Evolutionary conservation across 805 yeast species (phyloP).

Genomic region (Lachancea cidri): DNA sequence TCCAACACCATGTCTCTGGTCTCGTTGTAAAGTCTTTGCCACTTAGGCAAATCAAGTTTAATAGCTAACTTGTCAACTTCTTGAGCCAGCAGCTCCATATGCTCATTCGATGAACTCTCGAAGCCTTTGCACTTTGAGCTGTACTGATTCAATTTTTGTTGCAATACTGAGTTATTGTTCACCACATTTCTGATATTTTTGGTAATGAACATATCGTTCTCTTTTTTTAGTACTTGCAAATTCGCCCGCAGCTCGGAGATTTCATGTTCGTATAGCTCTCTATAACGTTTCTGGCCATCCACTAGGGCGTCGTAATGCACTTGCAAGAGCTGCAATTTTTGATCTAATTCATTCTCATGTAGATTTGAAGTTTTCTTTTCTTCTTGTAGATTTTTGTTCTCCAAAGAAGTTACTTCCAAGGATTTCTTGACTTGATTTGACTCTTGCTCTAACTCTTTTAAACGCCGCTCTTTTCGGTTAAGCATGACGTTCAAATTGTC

Average conservation of each 20-base stretch:
- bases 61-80: conserved; percentile 10
- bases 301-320: conserved; percentile 23
- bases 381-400: conserved; percentile 5
- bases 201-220: conserved; percentile 2
- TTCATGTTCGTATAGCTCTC: conserved; percentile 21
- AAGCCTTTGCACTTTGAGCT: conserved; percentile 9
- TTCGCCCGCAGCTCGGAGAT: conserved; percentile 10
- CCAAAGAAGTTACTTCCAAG: conserved; percentile 6
- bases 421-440: conserved; percentile 10
- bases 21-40: conserved; percentile 17
- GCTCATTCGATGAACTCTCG: conserved; percentile 10
- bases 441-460: conserved; percentile 57
- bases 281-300: conserved; percentile 24
- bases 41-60: conserved; percentile 15
- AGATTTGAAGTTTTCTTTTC: conserved; percentile 2
- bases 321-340: conserved; percentile 17
- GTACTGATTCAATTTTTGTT: conserved; percentile 4
- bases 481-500: conserved; percentile 66
- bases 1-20: conserved; percentile 15
- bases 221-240: conserved; percentile 3
- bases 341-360: conserved; percentile 10
- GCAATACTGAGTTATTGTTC: conserved; percentile 4
- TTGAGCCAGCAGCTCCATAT: conserved; percentile 8
- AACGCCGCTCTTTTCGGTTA: conserved; percentile 64
- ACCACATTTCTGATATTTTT: conserved; percentile 1